Conservation (phyloP, 2,329 filamentous ascomycete genomes). For the Cercospora zeina region DNA sequence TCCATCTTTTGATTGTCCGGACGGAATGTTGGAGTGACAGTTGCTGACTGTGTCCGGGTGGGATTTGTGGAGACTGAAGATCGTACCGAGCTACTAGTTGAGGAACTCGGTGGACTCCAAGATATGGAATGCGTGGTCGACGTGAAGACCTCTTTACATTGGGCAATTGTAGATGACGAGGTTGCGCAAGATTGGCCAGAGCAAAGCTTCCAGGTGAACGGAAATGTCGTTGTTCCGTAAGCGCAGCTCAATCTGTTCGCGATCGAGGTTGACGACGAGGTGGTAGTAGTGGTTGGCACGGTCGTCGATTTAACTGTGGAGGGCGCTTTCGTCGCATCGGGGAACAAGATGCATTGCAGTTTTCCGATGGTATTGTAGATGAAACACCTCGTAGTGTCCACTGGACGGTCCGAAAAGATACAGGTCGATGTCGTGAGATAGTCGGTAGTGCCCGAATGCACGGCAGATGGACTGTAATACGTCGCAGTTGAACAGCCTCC, state of each 20-base stretch:
- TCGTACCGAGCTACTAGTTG: not conserved
- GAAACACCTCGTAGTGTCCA: not conserved
- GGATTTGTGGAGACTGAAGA: not conserved
- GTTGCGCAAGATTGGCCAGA: not conserved
- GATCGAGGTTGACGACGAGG: not conserved
- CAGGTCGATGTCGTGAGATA: slow-evolving; percentile 7
- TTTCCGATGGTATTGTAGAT: not conserved
- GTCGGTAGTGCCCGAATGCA: not conserved
- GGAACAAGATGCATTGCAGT: not conserved
- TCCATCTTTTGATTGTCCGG: not conserved
- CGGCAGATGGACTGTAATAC: slow-evolving; percentile 1
- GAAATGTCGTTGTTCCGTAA: slow-evolving; percentile 8
- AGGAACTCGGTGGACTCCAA: slow-evolving; percentile 1
- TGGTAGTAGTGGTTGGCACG: not conserved
- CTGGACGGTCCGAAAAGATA: not conserved
- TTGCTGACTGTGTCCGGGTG: slow-evolving; percentile 3
- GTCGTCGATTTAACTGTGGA: not conserved
- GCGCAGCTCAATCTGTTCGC: slow-evolving; percentile 3
- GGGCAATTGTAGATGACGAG: not conserved
- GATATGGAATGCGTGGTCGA: not conserved
- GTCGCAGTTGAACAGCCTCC: slow-evolving; percentile 12
- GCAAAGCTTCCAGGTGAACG: slow-evolving; percentile 10
- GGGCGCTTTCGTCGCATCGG: not conserved
- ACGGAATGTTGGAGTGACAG: not conserved
- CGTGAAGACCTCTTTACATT: slow-evolving; percentile 6